Base-by-base conservation (phyloP, 2,329 filamentous ascomycete genomes). In the Lachnellula hyalina region DNA sequence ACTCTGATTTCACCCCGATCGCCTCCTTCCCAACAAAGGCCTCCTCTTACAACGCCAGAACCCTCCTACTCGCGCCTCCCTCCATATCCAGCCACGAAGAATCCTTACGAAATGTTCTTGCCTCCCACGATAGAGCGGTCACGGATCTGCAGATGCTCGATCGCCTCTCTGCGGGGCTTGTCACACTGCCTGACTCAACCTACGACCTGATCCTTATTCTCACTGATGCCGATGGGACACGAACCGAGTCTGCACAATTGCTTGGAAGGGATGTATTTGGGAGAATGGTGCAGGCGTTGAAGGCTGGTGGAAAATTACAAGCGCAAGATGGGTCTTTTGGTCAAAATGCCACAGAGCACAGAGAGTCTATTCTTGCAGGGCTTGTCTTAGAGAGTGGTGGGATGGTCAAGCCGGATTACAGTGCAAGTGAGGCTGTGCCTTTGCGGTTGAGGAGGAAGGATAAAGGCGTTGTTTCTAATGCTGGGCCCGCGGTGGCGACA, bases 91-190 rank as follows among this genome's bases (percentile, higher is more conserved):
- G 90, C 53, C 87, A 96, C 72, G 89, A 92, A 63, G 86, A 90
- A 63, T 84, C 84, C 65, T 80, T 97, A 61, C 81, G 84, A 61
- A 75, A 77, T 62, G 78, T 94, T 59, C 82, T 96, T 66, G 78
- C 84, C 56, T 77, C 83, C 54, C 85, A 90, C 75, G 85, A 94
- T 71, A 86, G 90, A 68, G 75, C 80, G 60, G 77, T 81, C 46
- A 93, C 91, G 59, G 94, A 99, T 69, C 79, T 99, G 51, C 94
- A 97, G 73, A 99, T 99, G 94, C 87, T 99, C 58, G 94, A 99
- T 75, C 90, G 94, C 50, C 82, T 99, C 41, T 84, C 89, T 2
- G 82, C 89, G 36, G 90, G 90, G 58, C 78, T 96, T 38, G 89
- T 94, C 54, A 77, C 84, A 7, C 84, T 99, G 0, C 87, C 92